phyloP scores from a whole-genome alignment of 1,139 yeast genomes.

The Protomyces lactucae-debilis region DNA sequence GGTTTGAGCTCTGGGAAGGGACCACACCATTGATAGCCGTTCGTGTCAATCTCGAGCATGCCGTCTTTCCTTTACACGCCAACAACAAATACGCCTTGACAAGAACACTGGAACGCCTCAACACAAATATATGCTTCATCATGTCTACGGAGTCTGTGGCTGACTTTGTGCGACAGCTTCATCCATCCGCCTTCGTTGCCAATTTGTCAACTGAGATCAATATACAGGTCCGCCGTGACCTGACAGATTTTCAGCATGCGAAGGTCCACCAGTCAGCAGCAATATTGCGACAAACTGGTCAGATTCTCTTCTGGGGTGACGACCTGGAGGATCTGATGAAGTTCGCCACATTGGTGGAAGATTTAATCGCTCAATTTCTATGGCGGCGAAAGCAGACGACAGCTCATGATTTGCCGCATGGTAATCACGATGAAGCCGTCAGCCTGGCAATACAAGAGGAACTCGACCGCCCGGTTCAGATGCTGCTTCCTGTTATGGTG shows the following conservation, averaged over 20 bases:
- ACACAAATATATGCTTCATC: constrained; percentile 9
- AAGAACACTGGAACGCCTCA: background rate
- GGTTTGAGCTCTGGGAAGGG: constrained; percentile 23
- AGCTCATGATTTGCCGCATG: background rate
- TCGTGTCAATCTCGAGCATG: constrained; percentile 10
- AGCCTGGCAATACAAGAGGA: background rate
- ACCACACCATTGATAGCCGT: constrained; percentile 5
- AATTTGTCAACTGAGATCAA: background rate
- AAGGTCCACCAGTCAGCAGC: constrained; percentile 30
- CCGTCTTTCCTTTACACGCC: constrained; percentile 3
- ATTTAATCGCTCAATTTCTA: background rate
- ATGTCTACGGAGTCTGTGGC: constrained; percentile 3
- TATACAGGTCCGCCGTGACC: constrained; percentile 9
- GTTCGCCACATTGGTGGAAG: constrained; percentile 24
- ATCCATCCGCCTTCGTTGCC: background rate
- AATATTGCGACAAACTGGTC: constrained; percentile 27
- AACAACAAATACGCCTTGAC: background rate
- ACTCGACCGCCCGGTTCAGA: constrained; percentile 8
- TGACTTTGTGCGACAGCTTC: constrained; percentile 2
- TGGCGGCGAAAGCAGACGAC: background rate
- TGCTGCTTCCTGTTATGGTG: constrained; percentile 15
- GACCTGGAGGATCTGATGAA: constrained; percentile 21
- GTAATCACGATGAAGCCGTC: background rate
- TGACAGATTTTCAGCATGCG: constrained; percentile 18
- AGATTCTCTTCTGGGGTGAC: constrained; percentile 30